Percentiles rank a stretch among this genome's conserved stretches.
phyloP scores from a whole-genome alignment of 805 yeast species.

The Alloascoidea hylecoeti region DNA sequence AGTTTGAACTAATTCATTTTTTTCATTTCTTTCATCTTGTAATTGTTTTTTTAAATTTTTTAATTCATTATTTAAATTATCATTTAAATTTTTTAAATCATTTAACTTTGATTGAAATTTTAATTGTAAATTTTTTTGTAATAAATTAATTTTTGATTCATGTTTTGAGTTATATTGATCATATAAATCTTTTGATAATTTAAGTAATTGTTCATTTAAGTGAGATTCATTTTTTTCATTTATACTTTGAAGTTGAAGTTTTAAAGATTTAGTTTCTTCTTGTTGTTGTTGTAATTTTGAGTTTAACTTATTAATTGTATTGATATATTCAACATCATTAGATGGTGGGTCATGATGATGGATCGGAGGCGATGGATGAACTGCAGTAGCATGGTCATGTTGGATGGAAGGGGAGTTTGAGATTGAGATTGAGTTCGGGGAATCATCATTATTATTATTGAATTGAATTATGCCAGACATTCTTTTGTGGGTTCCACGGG shows the following conservation, averaged over 20 bases:
- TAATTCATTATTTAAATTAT: neutral
- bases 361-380: neutral
- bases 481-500: neutral
- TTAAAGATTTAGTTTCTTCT: conserved; percentile 10
- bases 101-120: neutral
- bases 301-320: conserved; percentile 2
- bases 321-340: conserved; percentile 7
- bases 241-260: conserved; percentile 13
- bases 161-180: conserved; percentile 64
- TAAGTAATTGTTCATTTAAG: conserved; percentile 39
- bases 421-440: too few relatives aligned
- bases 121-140: conserved; percentile 27
- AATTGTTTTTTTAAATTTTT: neutral
- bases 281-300: neutral
- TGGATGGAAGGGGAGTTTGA: too few relatives aligned
- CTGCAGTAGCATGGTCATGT: too few relatives aligned
- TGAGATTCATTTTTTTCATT: conserved; percentile 28
- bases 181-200: conserved; percentile 55
- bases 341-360: conserved; percentile 4
- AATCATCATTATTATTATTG: too few relatives aligned
- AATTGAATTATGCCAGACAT: neutral
- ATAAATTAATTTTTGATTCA: conserved; percentile 47
- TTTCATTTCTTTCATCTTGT: neutral
- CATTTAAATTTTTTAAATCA: neutral
- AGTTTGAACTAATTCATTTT: conserved; percentile 3